phyloP scores from a whole-genome alignment of 176 grass and related monocot genomes.

The Lolium perenne region DNA sequence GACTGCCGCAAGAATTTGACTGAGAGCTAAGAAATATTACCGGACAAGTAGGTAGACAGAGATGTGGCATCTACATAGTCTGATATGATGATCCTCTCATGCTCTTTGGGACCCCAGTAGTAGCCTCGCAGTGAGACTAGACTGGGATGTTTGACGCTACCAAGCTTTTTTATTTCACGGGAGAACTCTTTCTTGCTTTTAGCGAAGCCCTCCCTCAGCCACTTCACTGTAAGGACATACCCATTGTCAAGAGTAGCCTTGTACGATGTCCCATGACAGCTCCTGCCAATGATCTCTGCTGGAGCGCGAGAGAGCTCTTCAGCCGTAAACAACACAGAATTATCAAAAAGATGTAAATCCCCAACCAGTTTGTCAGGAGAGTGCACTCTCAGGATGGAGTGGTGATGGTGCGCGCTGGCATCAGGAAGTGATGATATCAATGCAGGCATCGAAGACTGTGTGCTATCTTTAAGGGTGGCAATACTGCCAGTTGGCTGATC shows the following conservation, averaged over 20 bases:
- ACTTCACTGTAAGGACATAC: constrained; percentile 75
- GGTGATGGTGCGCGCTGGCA: constrained; percentile 26
- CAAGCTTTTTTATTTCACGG: constrained; percentile 91
- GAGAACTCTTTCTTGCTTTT: constrained; percentile 95
- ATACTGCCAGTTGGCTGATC: constrained; percentile 47
- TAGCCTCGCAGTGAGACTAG: constrained; percentile 76
- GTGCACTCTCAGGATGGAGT: constrained; percentile 66
- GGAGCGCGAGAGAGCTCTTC: constrained; percentile 89
- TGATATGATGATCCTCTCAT: constrained; percentile 91
- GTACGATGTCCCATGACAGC: constrained; percentile 94
- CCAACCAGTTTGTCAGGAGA: constrained; percentile 89
- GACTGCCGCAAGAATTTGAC: background rate
- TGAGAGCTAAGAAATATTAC: constrained; percentile 50
- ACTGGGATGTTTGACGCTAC: constrained; percentile 74
- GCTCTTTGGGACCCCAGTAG: constrained; percentile 93
- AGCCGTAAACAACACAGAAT: constrained; percentile 60
- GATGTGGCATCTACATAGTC: constrained; percentile 74
- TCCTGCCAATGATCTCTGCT: constrained; percentile 88
- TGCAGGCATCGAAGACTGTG: constrained; percentile 41
- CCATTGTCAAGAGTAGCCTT: constrained; percentile 84
- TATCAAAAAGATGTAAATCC: constrained; percentile 83
- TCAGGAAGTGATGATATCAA: constrained; percentile 53
- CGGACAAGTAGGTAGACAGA: constrained; percentile 72
- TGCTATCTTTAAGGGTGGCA: constrained; percentile 36
- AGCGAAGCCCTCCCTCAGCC: constrained; percentile 90